These are phyloP conservation scores for Typha latifolia DNA, from an alignment of 176 grass and related monocot genomes.

Conservation along the genomic window DNA sequence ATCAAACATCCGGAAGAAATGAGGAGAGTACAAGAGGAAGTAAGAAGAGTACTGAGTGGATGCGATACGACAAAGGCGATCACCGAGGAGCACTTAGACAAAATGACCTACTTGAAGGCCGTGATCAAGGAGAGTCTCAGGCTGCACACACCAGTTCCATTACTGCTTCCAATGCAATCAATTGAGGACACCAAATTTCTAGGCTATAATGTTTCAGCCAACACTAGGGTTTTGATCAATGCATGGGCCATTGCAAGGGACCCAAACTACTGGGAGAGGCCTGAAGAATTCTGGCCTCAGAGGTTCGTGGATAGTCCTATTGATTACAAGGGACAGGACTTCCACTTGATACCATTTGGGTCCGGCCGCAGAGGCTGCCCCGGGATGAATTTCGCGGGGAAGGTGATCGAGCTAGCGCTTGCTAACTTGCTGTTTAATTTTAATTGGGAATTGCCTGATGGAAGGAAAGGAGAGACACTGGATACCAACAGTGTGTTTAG, in stretches of 20 bases:
- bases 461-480: too few species aligned
- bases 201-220: conserved; percentile 2
- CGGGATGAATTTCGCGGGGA: conserved; percentile 4
- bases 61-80: background rate
- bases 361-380: conserved; percentile 33
- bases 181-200: background rate
- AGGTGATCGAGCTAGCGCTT: conserved; percentile 16
- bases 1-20: conserved; percentile 15
- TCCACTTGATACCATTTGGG: conserved; percentile 29
- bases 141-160: conserved; percentile 5
- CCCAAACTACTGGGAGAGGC: background rate
- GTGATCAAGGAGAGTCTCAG: conserved; percentile 22
- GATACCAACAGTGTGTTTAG: too few species aligned
- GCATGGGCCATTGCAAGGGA: background rate
- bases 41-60: conserved; percentile 8
- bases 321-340: conserved; percentile 26
- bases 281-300: conserved; percentile 14
- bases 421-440: conserved; percentile 33
- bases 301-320: conserved; percentile 5
- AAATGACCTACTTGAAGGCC: conserved; percentile 17
- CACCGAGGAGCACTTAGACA: conserved; percentile 7
- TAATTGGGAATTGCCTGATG: conserved; percentile 25
- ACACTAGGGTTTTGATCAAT: background rate
- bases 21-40: conserved; percentile 20
- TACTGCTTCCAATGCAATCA: conserved; percentile 16